Evolutionary conservation across 345 rosid species (phyloP), one percentile per base, ranked within the genome.

Genomic region (Erodium maritimum): DNA sequence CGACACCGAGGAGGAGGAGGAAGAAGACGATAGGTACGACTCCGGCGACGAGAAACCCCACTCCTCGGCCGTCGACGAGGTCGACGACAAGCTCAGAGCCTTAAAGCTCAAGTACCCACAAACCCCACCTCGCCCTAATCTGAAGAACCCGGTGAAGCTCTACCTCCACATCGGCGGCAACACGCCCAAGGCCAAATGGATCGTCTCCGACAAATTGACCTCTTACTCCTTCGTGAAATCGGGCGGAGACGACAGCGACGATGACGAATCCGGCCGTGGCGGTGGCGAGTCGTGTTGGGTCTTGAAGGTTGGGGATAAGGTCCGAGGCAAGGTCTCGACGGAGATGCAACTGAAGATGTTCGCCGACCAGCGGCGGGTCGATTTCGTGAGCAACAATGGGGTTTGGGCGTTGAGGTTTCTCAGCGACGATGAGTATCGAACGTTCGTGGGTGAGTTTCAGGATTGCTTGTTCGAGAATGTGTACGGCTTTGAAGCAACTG

Each of bases 381-480:
- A 91, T 79, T 91, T 91, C 21, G 91, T 88, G 22, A 68, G 64
- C 48, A 77, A 72, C 48, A 77, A 72, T 12, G 88, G 86, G 0
- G 98, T 91, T 13, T 91, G 98, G 98, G 96, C 98, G 21, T 74
- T 91, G 83, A 88, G 79, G 58, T 91, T 91, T 59, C 67, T 62
- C 21, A 75, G 75, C 19, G 85, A 84, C 50, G 85, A 77, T 18
- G 96, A 77, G 65, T 88, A 82, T 37, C 72, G 95, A 59, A 74
- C 42, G 19, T 88, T 91, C 54, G 81, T 84, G 57, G 79, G 78
- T 9, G 78, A 67, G 56, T 91, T 80, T 51, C 95, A 91, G 54
- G 81, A 84, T 62, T 83, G 83, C 60, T 53, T 91, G 67, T 91
- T 88, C 65, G 96, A 91, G 77, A 91, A 91, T 72, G 93, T 86